Conservation (phyloP, 371 early-diverging fungal species). For the Syncephalis fuscata region DNA sequence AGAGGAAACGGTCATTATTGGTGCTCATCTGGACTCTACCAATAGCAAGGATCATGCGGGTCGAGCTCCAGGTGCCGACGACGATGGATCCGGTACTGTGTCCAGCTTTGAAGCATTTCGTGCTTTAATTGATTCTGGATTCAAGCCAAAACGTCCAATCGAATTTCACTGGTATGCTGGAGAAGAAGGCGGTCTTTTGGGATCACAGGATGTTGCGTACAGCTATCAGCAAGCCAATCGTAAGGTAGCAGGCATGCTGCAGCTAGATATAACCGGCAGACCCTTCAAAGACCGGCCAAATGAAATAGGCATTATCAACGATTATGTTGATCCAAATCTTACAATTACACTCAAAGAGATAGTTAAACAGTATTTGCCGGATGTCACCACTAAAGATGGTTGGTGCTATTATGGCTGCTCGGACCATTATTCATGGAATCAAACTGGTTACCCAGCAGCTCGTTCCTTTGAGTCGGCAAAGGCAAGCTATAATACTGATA, state of each 20-base stretch:
- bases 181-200: too few relatives aligned
- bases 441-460: slow-evolving; percentile 62
- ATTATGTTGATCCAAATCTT: slow-evolving; percentile 51
- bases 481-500: slow-evolving; percentile 16
- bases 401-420: slow-evolving; percentile 57
- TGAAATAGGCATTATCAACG: slow-evolving; percentile 62
- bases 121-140: too few relatives aligned
- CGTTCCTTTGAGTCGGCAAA: slow-evolving; percentile 62
- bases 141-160: too few relatives aligned
- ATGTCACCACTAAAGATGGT: slow-evolving; percentile 14
- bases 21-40: slow-evolving; percentile 84
- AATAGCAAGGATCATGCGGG: slow-evolving; percentile 75
- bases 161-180: too few relatives aligned
- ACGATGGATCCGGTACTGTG: too few relatives aligned
- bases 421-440: slow-evolving; percentile 86
- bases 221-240: slow-evolving; percentile 33
- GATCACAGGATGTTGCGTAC: slow-evolving; percentile 68
- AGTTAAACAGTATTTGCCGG: not conserved
- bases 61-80: slow-evolving; percentile 83
- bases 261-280: slow-evolving; percentile 70
- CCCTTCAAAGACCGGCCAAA: slow-evolving; percentile 36
- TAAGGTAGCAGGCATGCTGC: slow-evolving; percentile 57
- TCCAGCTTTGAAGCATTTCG: too few relatives aligned
- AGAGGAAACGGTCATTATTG: slow-evolving; percentile 57
- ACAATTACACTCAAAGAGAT: slow-evolving; percentile 37